These are phyloP conservation scores for Fusarium vanettenii DNA, from an alignment of 2,329 filamentous ascomycete species.

Conservation along the genomic window DNA sequence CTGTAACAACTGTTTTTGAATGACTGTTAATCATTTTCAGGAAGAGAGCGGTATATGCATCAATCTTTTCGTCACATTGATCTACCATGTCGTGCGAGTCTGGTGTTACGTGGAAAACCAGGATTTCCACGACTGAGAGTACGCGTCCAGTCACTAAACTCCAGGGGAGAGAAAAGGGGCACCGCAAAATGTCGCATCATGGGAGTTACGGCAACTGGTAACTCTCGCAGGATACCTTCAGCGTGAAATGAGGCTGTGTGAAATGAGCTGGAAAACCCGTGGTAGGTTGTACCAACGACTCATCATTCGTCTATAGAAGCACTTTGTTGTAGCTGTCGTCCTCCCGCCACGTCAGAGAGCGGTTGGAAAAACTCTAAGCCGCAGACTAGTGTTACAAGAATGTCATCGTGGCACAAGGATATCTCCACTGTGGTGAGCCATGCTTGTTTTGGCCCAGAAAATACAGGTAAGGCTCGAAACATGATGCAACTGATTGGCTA, in stretches of 20 bases:
- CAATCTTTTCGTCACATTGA: not conserved
- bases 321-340: not conserved
- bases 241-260: not conserved
- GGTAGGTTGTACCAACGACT: not conserved
- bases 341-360: not conserved
- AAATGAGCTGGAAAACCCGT: not conserved
- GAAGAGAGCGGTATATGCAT: not conserved
- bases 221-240: not conserved
- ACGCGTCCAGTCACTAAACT: not conserved
- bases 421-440: not conserved
- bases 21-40: no score
- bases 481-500: not conserved
- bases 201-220: not conserved
- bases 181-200: not conserved
- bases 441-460: not conserved
- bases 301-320: no score
- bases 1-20: not conserved
- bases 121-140: not conserved
- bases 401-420: not conserved
- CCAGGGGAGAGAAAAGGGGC: not conserved
- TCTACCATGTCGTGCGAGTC: not conserved
- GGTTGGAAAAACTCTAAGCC: not conserved
- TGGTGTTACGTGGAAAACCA: not conserved
- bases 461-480: not conserved
- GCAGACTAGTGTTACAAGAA: not conserved